Evolutionary conservation across 768 basidiomycete genomes (phyloP), one percentile per base, ranked within the genome.

Genomic region (Kwoniella sp.): DNA sequence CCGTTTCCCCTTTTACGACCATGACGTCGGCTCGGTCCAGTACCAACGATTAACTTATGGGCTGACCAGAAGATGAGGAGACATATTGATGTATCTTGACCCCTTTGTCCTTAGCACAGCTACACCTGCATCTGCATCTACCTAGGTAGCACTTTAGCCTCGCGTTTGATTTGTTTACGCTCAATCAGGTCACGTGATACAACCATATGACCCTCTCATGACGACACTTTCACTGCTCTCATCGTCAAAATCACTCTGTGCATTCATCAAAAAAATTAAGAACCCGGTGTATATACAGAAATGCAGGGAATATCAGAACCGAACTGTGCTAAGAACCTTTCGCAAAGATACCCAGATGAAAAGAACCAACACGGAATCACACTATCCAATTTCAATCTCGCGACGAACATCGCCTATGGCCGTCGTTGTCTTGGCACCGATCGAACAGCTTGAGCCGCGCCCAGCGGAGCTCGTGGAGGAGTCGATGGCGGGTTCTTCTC

Each of bases 341-440:
- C 13, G 7, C 5, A 33, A 33, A 6, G 33, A 33, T 33, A 13
- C 13, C 33, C 33, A 33, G 13, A 33, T 33, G 13, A 13, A 33
- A 13, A 13, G 33, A 33, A 33, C 7, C 7, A 33, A 33, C 33
- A 33, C 33, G 33, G 22, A 56, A 40, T 27, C 24, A 40, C 40
- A 44, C 2, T 7, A 44, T 13, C 13, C 37, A 40, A 13, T n/a
- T 52, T 26, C n/a, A 25, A 24, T 21, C 22, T 0, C 36, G 24
- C 5, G 10, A 12, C 17, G 36, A 22, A 40, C 17, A 6, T 13
- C 33, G 33, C 33, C 33, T 33, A 44, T 44, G 60, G 60, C 26
- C 53, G 25, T 12, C 60, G 53, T 47, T 62, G 60, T 19, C 60
- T 48, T 1, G 60, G 60, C 7, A 62, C 60, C 19, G 60, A 62